Percentiles rank a stretch among this genome's conserved stretches.
Conservation (phyloP, 2,329 filamentous ascomycete species). For the Hypoxylon sp. region DNA sequence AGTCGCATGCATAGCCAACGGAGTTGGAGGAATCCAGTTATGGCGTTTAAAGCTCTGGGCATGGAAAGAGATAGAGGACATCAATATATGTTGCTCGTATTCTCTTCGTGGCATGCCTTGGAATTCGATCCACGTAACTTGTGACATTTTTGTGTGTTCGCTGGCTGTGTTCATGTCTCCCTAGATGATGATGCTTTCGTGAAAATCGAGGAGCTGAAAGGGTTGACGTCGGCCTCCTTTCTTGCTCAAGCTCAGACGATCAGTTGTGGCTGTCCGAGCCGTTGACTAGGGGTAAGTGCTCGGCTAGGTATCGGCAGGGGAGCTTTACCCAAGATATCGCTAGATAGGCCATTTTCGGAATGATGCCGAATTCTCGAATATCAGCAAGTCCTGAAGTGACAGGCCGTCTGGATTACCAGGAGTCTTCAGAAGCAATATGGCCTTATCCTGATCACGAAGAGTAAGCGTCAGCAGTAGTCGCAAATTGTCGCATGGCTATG, state of each 20-base stretch:
- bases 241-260: neutral
- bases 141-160: constrained; percentile 7
- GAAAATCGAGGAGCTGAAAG: neutral
- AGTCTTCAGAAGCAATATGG: neutral
- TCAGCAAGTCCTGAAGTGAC: neutral
- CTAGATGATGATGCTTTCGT: neutral
- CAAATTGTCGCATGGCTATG: neutral
- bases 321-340: neutral
- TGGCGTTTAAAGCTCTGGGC: constrained; percentile 24
- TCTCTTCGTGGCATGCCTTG: constrained; percentile 7
- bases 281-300: neutral
- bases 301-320: neutral
- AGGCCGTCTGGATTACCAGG: neutral
- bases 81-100: constrained; percentile 36
- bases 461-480: neutral
- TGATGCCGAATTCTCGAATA: too few species aligned
- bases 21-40: constrained; percentile 41
- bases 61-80: constrained; percentile 32
- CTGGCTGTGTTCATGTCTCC: neutral
- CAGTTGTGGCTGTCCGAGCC: neutral
- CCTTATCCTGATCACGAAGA: neutral
- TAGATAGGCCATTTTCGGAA: neutral
- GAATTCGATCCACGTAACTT: constrained; percentile 16
- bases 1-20: constrained; percentile 49
- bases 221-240: neutral